A percentile compares a stretch with the other conserved stretches of the same genome.
Conservation (phyloP, 1,284 basidiomycete species). For the Amylostereum areolatum region DNA sequence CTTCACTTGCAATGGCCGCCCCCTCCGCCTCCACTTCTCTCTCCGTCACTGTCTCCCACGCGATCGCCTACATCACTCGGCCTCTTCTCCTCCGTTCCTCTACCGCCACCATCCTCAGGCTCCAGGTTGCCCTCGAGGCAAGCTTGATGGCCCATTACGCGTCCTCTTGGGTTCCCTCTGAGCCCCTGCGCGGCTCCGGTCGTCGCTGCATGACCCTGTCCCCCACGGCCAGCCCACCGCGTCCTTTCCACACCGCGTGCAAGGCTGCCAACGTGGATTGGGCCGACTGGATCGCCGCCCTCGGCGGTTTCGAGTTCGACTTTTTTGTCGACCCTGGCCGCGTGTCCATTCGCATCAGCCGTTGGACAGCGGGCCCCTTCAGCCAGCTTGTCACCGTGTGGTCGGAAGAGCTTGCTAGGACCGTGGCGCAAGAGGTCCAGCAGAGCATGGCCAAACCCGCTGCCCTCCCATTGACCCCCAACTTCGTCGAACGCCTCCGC, state of each 20-base stretch:
- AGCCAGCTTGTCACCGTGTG: conserved; percentile 54
- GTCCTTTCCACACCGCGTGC: conserved; percentile 64
- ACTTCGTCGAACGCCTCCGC: conserved; percentile 30
- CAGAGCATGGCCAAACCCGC: conserved; percentile 13
- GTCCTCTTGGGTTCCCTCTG: conserved; percentile 53
- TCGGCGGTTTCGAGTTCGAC: conserved; percentile 67
- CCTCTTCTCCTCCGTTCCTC: conserved; percentile 52
- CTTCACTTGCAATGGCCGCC: conserved; percentile 33
- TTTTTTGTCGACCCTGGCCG: conserved; percentile 73
- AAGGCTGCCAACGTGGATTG: conserved; percentile 62
- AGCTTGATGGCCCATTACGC: conserved; percentile 64
- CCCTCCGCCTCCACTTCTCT: conserved; percentile 44
- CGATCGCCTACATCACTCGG: conserved; percentile 64
- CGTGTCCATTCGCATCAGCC: conserved; percentile 57
- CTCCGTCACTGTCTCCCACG: conserved; percentile 61
- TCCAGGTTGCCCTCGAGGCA: conserved; percentile 63
- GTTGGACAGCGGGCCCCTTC: conserved; percentile 28
- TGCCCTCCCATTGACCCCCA: neutral
- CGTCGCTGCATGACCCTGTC: conserved; percentile 71
- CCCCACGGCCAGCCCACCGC: conserved; percentile 60
- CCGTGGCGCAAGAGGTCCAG: conserved; percentile 11
- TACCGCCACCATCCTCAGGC: conserved; percentile 52
- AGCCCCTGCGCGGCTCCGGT: conserved; percentile 61
- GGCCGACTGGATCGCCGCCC: conserved; percentile 66
- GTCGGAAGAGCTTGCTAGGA: conserved; percentile 36